These are phyloP conservation scores for Reticulascus tulasneorum DNA, from an alignment of 2,329 filamentous ascomycete genomes.

Conservation along the genomic window DNA sequence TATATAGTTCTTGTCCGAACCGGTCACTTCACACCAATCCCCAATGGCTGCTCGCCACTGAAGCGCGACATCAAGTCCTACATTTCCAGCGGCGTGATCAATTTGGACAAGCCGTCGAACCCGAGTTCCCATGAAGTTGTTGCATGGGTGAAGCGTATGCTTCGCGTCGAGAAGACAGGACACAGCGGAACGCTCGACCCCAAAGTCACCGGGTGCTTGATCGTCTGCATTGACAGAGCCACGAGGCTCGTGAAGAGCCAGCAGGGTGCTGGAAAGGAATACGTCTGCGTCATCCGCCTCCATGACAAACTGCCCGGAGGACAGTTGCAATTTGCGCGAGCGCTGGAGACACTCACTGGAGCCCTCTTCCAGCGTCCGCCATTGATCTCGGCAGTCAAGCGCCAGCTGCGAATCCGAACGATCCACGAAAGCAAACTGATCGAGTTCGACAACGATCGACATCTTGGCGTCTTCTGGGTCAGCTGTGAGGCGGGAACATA, in stretches of 20 bases:
- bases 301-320: slow-evolving; percentile 95
- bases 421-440: slow-evolving; percentile 96
- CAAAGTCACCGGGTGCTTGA: slow-evolving; percentile 73
- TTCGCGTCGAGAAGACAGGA: slow-evolving; percentile 92
- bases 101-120: slow-evolving; percentile 68
- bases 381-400: slow-evolving; percentile 97
- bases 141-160: slow-evolving; percentile 97
- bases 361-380: slow-evolving; percentile 96
- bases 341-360: slow-evolving; percentile 92
- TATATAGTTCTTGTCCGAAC: slow-evolving; percentile 79
- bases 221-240: slow-evolving; percentile 72
- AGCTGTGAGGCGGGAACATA: slow-evolving; percentile 98
- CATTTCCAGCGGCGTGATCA: slow-evolving; percentile 96
- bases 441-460: slow-evolving; percentile 97
- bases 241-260: slow-evolving; percentile 98
- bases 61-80: slow-evolving; percentile 96
- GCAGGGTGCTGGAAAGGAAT: slow-evolving; percentile 98
- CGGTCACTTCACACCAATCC: slow-evolving; percentile 95
- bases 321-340: slow-evolving; percentile 86
- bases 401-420: slow-evolving; percentile 94
- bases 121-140: slow-evolving; percentile 85
- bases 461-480: slow-evolving; percentile 98
- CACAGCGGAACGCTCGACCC: slow-evolving; percentile 98
- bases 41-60: slow-evolving; percentile 83
- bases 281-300: slow-evolving; percentile 90